phyloP scores from a whole-genome alignment of 2,329 filamentous ascomycete genomes.

The Pezicula neosporulosa region DNA sequence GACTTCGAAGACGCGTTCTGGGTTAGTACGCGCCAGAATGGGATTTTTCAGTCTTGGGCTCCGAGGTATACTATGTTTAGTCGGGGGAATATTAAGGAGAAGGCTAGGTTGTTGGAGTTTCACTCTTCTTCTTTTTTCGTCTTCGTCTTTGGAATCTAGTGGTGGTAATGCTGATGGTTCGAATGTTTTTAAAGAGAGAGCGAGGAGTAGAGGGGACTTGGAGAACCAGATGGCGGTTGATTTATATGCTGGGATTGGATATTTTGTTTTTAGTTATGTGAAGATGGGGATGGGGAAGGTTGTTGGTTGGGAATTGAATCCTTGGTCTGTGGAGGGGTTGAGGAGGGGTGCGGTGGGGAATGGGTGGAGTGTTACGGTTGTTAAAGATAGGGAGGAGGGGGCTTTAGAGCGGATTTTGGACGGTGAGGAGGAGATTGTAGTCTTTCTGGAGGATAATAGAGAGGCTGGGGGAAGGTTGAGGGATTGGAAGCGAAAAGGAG shows the following conservation, averaged over 20 bases:
- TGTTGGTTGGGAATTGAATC: constrained; percentile 87
- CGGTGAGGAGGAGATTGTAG: constrained; percentile 53
- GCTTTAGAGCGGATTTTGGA: constrained; percentile 30
- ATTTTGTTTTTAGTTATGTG: constrained; percentile 85
- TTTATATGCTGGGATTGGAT: constrained; percentile 89
- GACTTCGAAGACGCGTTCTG: constrained; percentile 73
- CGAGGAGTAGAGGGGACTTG: constrained; percentile 8
- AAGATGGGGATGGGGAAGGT: constrained; percentile 65
- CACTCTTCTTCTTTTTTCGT: constrained; percentile 16
- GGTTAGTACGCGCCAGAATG: constrained; percentile 75
- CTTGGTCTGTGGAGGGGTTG: constrained; percentile 82
- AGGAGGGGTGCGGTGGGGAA: constrained; percentile 70
- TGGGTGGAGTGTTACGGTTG: constrained; percentile 58
- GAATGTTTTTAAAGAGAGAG: background rate
- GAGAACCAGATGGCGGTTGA: constrained; percentile 54
- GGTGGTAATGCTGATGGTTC: background rate
- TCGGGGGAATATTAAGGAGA: constrained; percentile 86
- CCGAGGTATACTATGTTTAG: constrained; percentile 94
- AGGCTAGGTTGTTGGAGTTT: constrained; percentile 67
- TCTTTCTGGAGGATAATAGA: constrained; percentile 68
- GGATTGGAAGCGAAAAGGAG: constrained; percentile 21
- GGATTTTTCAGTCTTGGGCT: constrained; percentile 81
- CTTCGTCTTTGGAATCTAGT: background rate
- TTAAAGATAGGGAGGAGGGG: constrained; percentile 37
- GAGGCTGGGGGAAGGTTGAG: constrained; percentile 28